phyloP scores from a whole-genome alignment of 805 yeast species.

The Yarrowia divulgata region DNA sequence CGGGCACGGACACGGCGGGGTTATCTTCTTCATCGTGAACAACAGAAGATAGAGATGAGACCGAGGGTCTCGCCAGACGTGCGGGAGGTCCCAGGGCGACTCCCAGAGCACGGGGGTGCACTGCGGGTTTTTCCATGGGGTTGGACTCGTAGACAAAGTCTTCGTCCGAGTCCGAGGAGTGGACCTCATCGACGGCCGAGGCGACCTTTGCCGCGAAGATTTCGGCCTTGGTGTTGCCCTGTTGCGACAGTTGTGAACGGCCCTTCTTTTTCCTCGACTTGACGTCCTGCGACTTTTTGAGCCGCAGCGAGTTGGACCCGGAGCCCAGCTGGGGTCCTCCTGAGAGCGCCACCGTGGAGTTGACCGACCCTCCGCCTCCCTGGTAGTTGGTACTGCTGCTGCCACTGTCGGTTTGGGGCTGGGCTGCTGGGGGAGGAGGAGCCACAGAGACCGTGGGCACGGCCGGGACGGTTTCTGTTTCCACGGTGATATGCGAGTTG shows the following conservation, averaged over 20 bases:
- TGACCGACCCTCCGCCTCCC: not conserved
- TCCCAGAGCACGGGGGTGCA: conserved; percentile 14
- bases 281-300: conserved; percentile 40
- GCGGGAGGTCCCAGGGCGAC: conserved; percentile 26
- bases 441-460: conserved; percentile 52
- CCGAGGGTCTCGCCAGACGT: conserved; percentile 24
- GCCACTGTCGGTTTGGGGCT: conserved; percentile 16
- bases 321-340: conserved; percentile 35
- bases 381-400: not conserved
- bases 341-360: conserved; percentile 24
- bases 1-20: conserved; percentile 13
- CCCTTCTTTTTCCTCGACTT: conserved; percentile 54
- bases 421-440: conserved; percentile 35
- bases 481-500: conserved; percentile 57
- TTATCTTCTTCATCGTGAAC: conserved; percentile 32
- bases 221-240: conserved; percentile 77
- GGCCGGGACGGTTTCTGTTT: conserved; percentile 67
- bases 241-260: conserved; percentile 42
- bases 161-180: conserved; percentile 86
- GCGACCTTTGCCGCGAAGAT: conserved; percentile 95
- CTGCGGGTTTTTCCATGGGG: conserved; percentile 42
- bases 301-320: conserved; percentile 19
- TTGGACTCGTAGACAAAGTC: conserved; percentile 89
- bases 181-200: conserved; percentile 87
- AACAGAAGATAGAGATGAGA: conserved; percentile 25